Conservation (phyloP, 2,329 filamentous ascomycete genomes). For the Trichoderma sp. region DNA sequence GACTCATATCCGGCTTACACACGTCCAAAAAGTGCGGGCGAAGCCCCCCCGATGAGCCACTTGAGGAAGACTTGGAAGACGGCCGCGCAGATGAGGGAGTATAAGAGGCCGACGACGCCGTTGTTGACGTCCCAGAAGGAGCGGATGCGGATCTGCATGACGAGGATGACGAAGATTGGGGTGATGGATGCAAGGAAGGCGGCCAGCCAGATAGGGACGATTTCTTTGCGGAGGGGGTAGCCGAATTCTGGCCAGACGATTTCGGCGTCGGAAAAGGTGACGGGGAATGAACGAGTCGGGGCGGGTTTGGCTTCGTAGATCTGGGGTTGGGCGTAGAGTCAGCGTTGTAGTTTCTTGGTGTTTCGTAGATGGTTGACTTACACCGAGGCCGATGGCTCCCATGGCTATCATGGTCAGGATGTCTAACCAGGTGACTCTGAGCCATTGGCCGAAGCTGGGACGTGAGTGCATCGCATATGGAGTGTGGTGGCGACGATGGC, state of each 20-base stretch:
- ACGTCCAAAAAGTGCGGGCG: constrained; percentile 70
- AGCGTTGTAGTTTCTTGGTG: not conserved
- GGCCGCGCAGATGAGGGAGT: constrained; percentile 66
- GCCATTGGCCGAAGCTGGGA: constrained; percentile 66
- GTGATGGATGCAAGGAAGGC: constrained; percentile 63
- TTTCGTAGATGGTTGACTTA: constrained; percentile 35
- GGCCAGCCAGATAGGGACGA: constrained; percentile 68
- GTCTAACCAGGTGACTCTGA: constrained; percentile 65
- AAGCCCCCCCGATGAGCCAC: constrained; percentile 69
- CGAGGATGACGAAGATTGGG: constrained; percentile 61
- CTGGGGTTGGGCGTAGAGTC: constrained; percentile 31
- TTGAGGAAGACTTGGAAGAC: constrained; percentile 76
- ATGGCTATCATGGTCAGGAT: constrained; percentile 64
- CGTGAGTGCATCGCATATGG: constrained; percentile 45
- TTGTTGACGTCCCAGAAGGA: constrained; percentile 72
- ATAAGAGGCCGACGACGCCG: constrained; percentile 64
- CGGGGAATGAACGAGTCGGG: constrained; percentile 65
- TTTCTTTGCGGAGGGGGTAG: constrained; percentile 67
- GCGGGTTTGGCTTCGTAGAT: constrained; percentile 63
- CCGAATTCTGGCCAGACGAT: constrained; percentile 68
- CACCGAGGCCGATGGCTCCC: constrained; percentile 64
- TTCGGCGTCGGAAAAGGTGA: constrained; percentile 63
- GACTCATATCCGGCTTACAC: constrained; percentile 53
- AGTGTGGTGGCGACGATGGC: not conserved
- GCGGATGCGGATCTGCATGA: constrained; percentile 65